Conservation (phyloP, 768 basidiomycete species). For the Termitomyces sp. region DNA sequence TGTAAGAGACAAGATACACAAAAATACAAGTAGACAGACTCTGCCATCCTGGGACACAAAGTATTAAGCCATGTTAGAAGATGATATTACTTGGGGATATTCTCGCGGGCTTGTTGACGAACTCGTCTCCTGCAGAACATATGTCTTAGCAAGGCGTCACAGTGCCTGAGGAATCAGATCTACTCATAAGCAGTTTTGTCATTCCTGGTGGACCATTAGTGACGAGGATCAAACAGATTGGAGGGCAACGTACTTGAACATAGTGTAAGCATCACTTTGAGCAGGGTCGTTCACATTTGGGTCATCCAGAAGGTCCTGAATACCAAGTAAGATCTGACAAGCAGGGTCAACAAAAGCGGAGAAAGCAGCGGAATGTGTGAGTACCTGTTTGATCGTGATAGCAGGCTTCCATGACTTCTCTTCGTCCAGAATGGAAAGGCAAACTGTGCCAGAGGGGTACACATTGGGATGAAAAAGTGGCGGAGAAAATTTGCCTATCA, state of each 20-base stretch:
- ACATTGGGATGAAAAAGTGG: constrained; percentile 98
- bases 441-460: constrained; percentile 97
- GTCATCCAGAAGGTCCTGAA: constrained; percentile 92
- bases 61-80: not conserved
- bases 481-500: constrained; percentile 89
- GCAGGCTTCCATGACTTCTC: constrained; percentile 99
- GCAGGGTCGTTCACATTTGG: constrained; percentile 98
- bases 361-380: constrained; percentile 7
- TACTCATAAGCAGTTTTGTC: constrained; percentile 92
- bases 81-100: constrained; percentile 73
- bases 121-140: constrained; percentile 59
- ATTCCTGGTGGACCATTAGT: constrained; percentile 50
- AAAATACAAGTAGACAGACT: not conserved
- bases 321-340: constrained; percentile 83
- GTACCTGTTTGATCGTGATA: constrained; percentile 96
- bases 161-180: constrained; percentile 16
- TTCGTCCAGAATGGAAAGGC: constrained; percentile 95
- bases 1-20: not conserved
- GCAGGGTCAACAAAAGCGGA: not conserved
- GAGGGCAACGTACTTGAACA: constrained; percentile 79
- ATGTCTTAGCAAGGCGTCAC: not conserved
- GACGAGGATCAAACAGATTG: not conserved
- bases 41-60: not conserved
- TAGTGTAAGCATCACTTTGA: constrained; percentile 96
- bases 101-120: constrained; percentile 82